Percentiles rank a stretch among this genome's conserved stretches.
These are phyloP conservation scores for Alternaria conjuncta DNA, from an alignment of 2,329 filamentous ascomycete species.

Conservation along the genomic window DNA sequence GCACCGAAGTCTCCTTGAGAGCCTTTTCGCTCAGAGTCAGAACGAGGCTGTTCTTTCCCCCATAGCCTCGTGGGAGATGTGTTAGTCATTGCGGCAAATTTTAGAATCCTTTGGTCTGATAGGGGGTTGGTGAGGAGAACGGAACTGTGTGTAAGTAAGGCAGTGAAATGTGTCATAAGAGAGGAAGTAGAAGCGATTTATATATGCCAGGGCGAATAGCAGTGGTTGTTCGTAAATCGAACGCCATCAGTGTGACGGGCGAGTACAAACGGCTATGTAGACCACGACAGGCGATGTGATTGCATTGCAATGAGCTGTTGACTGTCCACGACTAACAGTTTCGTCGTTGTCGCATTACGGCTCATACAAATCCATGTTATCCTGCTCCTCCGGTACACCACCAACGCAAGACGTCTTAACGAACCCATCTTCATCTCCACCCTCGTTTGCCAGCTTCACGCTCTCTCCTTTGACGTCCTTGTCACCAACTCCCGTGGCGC, in stretches of 20 bases:
- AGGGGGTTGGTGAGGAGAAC: too few species aligned
- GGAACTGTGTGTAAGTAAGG: too few species aligned
- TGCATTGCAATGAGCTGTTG: neutral
- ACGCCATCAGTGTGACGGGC: neutral
- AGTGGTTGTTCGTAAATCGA: too few species aligned
- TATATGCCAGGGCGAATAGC: too few species aligned
- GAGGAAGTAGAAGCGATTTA: too few species aligned
- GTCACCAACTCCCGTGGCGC: neutral
- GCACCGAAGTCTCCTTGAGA: too few species aligned
- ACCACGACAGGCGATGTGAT: neutral
- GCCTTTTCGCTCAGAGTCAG: too few species aligned
- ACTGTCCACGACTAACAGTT: rapidly evolving
- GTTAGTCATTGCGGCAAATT: too few species aligned
- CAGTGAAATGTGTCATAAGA: too few species aligned
- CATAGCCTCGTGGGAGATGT: too few species aligned
- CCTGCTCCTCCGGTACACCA: neutral
- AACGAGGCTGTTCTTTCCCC: too few species aligned
- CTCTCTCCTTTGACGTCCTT: neutral
- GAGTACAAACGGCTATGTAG: neutral
- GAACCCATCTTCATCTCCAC: neutral
- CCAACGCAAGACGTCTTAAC: neutral
- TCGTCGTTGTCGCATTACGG: neutral
- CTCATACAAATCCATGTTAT: neutral
- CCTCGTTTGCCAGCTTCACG: neutral
- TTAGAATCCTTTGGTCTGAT: too few species aligned